phyloP scores from a whole-genome alignment of 306 rosid genomes.

The Malus sieversii region DNA sequence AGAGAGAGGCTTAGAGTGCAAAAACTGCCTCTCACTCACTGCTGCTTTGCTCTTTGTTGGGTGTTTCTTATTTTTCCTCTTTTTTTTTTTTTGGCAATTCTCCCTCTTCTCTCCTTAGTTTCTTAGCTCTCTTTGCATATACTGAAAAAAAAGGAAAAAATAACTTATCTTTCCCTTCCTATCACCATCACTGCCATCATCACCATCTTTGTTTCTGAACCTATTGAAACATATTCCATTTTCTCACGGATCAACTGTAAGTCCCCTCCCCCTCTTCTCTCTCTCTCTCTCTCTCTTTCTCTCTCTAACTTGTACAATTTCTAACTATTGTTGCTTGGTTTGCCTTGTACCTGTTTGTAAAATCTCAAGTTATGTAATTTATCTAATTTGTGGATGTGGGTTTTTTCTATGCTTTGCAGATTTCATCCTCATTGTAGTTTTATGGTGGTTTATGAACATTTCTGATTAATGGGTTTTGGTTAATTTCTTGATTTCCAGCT shows the following conservation, averaged over 20 bases:
- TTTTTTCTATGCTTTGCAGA: background rate
- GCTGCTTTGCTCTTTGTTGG: background rate
- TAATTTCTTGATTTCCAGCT: slow-evolving; percentile 28
- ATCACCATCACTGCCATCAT: background rate
- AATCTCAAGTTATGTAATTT: background rate
- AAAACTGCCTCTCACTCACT: background rate
- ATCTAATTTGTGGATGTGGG: background rate
- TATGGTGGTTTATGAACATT: background rate
- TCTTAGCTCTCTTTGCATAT: background rate
- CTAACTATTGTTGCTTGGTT: background rate
- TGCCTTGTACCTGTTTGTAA: background rate
- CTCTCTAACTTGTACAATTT: background rate
- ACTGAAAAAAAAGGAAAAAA: background rate
- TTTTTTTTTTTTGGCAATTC: background rate
- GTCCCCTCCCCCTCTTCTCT: background rate
- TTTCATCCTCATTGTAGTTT: background rate
- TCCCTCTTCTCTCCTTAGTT: background rate
- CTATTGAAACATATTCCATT: background rate
- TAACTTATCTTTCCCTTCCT: background rate
- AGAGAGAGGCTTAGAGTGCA: background rate
- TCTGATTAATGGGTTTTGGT: slow-evolving; percentile 16
- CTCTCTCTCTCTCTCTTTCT: background rate
- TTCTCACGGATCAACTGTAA: slow-evolving; percentile 6
- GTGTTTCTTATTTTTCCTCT: background rate
- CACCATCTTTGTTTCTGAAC: background rate